phyloP scores from a whole-genome alignment of 1,284 basidiomycete genomes.

The Ceratobasidium sp. region DNA sequence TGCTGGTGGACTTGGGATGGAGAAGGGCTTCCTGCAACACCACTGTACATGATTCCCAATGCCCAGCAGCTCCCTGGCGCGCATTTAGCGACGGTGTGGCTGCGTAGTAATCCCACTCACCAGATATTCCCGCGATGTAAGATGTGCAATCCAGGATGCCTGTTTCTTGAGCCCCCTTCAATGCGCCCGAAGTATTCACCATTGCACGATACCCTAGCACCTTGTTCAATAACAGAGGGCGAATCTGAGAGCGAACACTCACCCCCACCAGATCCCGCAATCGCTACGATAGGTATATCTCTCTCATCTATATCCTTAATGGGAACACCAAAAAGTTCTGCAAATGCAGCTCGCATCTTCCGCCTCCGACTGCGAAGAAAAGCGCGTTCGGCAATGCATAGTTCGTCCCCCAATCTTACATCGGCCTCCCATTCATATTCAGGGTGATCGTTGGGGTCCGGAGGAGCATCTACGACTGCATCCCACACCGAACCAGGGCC shows the following conservation, averaged over 20 bases:
- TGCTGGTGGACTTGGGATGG: slow-evolving; percentile 51
- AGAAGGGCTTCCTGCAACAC: slow-evolving; percentile 53
- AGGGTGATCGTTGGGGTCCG: slow-evolving; percentile 53
- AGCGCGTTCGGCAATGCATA: slow-evolving; percentile 55
- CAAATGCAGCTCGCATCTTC: slow-evolving; percentile 54
- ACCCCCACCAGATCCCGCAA: slow-evolving; percentile 59
- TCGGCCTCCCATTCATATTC: slow-evolving; percentile 59
- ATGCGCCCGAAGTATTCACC: slow-evolving; percentile 57
- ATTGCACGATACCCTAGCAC: slow-evolving; percentile 56
- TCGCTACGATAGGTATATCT: slow-evolving; percentile 58
- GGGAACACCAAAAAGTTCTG: slow-evolving; percentile 54
- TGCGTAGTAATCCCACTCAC: background rate
- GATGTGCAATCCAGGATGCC: slow-evolving; percentile 56
- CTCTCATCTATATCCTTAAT: slow-evolving; percentile 55
- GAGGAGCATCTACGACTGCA: slow-evolving; percentile 52
- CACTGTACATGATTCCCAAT: slow-evolving; percentile 56
- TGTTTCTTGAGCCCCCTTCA: slow-evolving; percentile 53
- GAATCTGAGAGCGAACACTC: slow-evolving; percentile 27
- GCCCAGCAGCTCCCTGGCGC: slow-evolving; percentile 58
- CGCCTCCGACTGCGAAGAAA: slow-evolving; percentile 55
- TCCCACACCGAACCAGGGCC: slow-evolving; percentile 57
- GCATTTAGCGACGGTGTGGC: background rate
- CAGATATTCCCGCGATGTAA: slow-evolving; percentile 57
- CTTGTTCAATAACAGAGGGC: background rate
- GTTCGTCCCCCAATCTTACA: slow-evolving; percentile 56